Percentiles rank a stretch among this genome's conserved stretches.
These are phyloP conservation scores for Penicillium subrubescens DNA, from an alignment of 495 filamentous ascomycete genomes.

Conservation along the genomic window DNA sequence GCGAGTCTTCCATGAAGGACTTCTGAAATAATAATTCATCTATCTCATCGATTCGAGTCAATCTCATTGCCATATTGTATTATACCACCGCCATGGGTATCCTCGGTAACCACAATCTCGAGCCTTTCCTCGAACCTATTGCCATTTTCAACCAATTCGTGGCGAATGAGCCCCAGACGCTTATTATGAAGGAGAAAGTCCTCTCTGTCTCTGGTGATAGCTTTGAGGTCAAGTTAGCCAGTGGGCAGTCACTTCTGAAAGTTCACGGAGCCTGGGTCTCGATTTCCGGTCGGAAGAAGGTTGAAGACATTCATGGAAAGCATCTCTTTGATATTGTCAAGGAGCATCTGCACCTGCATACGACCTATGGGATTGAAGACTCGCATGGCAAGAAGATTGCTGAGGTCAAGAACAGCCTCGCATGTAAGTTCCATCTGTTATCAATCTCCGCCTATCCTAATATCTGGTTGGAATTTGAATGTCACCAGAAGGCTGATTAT, in stretches of 20 bases:
- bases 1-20: neutral
- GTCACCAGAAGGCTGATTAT: neutral
- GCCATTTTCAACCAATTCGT: conserved; percentile 54
- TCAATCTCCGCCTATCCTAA: neutral
- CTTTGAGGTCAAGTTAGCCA: conserved; percentile 53
- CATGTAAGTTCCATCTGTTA: conserved; percentile 36
- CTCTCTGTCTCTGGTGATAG: conserved; percentile 57
- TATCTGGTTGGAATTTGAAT: neutral
- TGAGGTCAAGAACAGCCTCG: conserved; percentile 53
- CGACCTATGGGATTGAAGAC: conserved; percentile 48
- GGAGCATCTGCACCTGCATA: conserved; percentile 51
- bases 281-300: conserved; percentile 47
- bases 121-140: conserved; percentile 29
- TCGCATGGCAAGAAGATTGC: conserved; percentile 43
- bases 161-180: conserved; percentile 44
- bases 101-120: conserved; percentile 20
- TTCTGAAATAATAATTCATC: neutral
- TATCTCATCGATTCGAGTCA: neutral
- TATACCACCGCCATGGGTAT: conserved; percentile 20
- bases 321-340: conserved; percentile 56
- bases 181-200: conserved; percentile 58
- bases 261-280: conserved; percentile 51
- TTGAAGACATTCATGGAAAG: conserved; percentile 46
- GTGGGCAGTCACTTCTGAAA: conserved; percentile 50
- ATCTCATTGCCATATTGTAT: neutral